Evolutionary conservation across 2,329 filamentous ascomycete genomes (phyloP).

Genomic region (Reticulascus tulasneorum): DNA sequence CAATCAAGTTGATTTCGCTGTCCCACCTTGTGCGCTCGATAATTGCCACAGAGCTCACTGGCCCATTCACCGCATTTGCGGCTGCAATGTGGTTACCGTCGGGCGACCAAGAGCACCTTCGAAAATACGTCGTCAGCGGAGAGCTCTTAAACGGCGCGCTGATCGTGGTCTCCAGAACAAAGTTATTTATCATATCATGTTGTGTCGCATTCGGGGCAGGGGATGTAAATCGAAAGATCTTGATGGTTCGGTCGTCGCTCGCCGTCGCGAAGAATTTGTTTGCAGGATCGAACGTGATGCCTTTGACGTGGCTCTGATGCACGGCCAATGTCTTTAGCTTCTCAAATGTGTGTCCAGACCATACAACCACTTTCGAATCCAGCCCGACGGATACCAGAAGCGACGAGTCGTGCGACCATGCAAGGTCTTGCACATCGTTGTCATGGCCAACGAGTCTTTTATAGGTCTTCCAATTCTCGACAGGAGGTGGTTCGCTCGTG

Average conservation of each 20-base stretch:
- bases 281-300: slow-evolving; percentile 95
- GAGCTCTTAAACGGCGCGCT: slow-evolving; percentile 82
- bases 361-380: slow-evolving; percentile 96
- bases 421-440: slow-evolving; percentile 96
- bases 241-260: slow-evolving; percentile 93
- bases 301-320: slow-evolving; percentile 97
- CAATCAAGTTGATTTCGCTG: slow-evolving; percentile 94
- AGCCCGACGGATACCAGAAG: slow-evolving; percentile 93
- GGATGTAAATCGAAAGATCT: slow-evolving; percentile 91
- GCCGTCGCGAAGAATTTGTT: slow-evolving; percentile 99
- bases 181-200: slow-evolving; percentile 96
- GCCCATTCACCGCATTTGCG: slow-evolving; percentile 94
- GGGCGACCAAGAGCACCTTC: slow-evolving; percentile 94
- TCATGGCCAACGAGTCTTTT: slow-evolving; percentile 93
- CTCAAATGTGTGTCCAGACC: slow-evolving; percentile 97
- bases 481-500: slow-evolving; percentile 69
- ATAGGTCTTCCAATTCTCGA: slow-evolving; percentile 97
- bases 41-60: slow-evolving; percentile 94
- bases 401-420: slow-evolving; percentile 94
- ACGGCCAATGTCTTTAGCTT: slow-evolving; percentile 91
- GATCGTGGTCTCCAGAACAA: slow-evolving; percentile 90
- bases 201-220: slow-evolving; percentile 87
- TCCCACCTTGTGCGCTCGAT: slow-evolving; percentile 91
- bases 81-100: slow-evolving; percentile 97
- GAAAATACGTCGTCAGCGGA: slow-evolving; percentile 93